phyloP scores from a whole-genome alignment of 2,329 filamentous ascomycete genomes.

The Fusarium papillatum region DNA sequence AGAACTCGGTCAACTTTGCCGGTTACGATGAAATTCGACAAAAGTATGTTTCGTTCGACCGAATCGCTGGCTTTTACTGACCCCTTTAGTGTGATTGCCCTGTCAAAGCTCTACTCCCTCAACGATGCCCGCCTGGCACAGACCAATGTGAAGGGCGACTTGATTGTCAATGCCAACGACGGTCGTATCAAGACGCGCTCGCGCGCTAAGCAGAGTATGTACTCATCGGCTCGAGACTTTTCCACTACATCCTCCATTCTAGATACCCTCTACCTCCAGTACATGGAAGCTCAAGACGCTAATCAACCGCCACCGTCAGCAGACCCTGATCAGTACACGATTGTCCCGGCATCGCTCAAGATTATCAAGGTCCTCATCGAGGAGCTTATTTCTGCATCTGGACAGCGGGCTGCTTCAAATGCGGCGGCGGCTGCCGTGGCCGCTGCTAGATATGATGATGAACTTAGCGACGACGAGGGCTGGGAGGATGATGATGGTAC shows the following conservation, averaged over 20 bases:
- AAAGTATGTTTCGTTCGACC: conserved; percentile 72
- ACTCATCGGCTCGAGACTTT: conserved; percentile 30
- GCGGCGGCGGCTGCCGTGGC: conserved; percentile 75
- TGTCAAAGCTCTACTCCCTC: conserved; percentile 91
- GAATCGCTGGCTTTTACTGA: conserved; percentile 45
- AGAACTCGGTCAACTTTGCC: conserved; percentile 97
- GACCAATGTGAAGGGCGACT: conserved; percentile 90
- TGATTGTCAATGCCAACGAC: conserved; percentile 84
- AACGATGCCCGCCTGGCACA: conserved; percentile 85
- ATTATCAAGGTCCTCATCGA: conserved; percentile 97
- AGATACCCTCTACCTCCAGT: conserved; percentile 37
- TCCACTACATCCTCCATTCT: conserved; percentile 27
- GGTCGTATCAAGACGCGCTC: conserved; percentile 92
- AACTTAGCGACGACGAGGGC: conserved; percentile 82
- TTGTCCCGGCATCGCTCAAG: conserved; percentile 90
- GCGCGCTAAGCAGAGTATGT: conserved; percentile 83
- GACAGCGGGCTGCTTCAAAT: conserved; percentile 70
- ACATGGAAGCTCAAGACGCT: conserved; percentile 40
- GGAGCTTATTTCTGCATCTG: conserved; percentile 87
- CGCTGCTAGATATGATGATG: conserved; percentile 70
- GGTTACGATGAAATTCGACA: conserved; percentile 98
- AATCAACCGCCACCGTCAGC: conserved; percentile 37
- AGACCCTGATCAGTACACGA: conserved; percentile 92
- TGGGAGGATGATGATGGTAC: conserved; percentile 90
- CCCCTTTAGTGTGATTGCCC: conserved; percentile 81